These are phyloP conservation scores for Collybia sp. DNA, from an alignment of 768 basidiomycete species.

Conservation along the genomic window DNA sequence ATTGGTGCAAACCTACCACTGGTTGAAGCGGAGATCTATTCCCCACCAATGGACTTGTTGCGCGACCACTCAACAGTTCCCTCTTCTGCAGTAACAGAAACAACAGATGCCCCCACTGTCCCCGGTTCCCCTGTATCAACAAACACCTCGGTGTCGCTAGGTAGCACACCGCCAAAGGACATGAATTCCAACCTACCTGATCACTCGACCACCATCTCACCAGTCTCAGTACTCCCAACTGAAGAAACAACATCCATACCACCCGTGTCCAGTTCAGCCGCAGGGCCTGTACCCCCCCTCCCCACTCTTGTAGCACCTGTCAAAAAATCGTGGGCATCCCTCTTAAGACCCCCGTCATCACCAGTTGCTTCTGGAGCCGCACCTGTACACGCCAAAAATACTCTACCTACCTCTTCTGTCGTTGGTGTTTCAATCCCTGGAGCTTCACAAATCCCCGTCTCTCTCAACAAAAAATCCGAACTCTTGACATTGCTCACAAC, in stretches of 20 bases:
- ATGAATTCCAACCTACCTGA: constrained; percentile 6
- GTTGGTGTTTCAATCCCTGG: constrained; percentile 74
- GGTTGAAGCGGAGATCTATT: too few relatives aligned
- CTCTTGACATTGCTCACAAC: constrained; percentile 50
- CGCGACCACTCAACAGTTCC: constrained; percentile 28
- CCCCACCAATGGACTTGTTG: background rate
- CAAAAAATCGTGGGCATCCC: constrained; percentile 79
- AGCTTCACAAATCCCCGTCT: constrained; percentile 22
- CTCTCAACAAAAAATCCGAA: constrained; percentile 39
- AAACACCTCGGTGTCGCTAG: constrained; percentile 31
- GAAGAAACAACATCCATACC: constrained; percentile 4
- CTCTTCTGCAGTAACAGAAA: constrained; percentile 47
- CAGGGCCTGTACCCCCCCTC: constrained; percentile 16
- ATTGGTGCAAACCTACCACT: too few relatives aligned
- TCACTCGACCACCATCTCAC: constrained; percentile 5
- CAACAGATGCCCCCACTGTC: constrained; percentile 44
- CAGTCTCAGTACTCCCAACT: constrained; percentile 3
- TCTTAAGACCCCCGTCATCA: constrained; percentile 46
- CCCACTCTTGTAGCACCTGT: constrained; percentile 25
- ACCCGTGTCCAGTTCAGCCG: constrained; percentile 5
- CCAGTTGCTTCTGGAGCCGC: constrained; percentile 29
- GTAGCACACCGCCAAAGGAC: constrained; percentile 7
- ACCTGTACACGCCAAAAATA: constrained; percentile 28
- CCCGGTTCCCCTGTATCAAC: constrained; percentile 58
- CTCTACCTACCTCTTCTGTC: constrained; percentile 66